Base-by-base conservation (phyloP, 2,329 filamentous ascomycete species). In the Albophoma yamanashiensis region DNA sequence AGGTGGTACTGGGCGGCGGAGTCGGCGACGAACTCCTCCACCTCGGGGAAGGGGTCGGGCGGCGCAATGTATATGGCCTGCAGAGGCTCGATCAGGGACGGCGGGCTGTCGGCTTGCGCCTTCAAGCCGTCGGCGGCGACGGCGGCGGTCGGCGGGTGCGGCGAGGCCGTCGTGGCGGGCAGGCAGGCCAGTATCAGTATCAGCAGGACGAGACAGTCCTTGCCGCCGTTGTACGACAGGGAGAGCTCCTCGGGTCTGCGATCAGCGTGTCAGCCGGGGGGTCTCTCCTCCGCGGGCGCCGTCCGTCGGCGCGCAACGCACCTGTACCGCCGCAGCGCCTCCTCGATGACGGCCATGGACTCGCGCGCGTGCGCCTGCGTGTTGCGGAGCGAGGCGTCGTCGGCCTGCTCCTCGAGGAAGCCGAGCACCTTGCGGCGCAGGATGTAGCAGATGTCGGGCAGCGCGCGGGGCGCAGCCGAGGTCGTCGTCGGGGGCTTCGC, bases 181-280 rank as follows among this genome's bases (percentile, higher is more conserved):
- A 83, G 77, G 65, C 78, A 81, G 63, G 88, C 87, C 65, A 97
- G 86, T 70, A 96, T 91, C 64, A 97, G 80, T 68, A 97, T 83
- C 8, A 97, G 81, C 22, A 97, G 85, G 58, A 97, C 92, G 22
- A 97, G 88, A 69, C 93, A 97, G 80, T 97, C 94, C 74, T 99
- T 99, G 62, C 94, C 94, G 70, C 94, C 94, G 68, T 99, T 99
- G 76, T 97, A 99, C 60, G 93, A 96, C 64, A 97, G 80, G 6
- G 92, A 91, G 62, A 97, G 82, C 70, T 95, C 83, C 61, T 88
- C 81, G 63, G 89, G 82, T 61, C 90, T 94, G 67, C 62, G 20
- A 7, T 39, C 36, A 55, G n/a, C 22, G 39, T 20, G 57, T 64
- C 60, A 68, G 63, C 56, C 43, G 55, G 8, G n/a, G 20, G n/a